phyloP scores from a whole-genome alignment of 495 filamentous ascomycete species.

The Hypoxylon intermedium region DNA sequence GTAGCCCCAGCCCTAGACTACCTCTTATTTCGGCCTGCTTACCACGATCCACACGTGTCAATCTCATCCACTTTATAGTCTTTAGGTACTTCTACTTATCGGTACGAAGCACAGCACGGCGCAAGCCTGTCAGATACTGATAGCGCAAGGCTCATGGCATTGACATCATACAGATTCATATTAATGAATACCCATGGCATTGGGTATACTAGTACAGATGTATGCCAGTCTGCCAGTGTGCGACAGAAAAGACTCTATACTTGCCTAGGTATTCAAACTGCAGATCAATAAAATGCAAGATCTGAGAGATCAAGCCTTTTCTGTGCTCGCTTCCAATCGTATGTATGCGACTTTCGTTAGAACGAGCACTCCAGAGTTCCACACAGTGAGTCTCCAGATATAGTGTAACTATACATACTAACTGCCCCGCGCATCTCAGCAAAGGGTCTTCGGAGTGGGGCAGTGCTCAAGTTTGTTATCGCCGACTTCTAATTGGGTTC shows the following conservation, averaged over 20 bases:
- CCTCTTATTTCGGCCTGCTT: slow-evolving; percentile 15
- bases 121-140: neutral
- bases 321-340: neutral
- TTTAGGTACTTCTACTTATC: neutral
- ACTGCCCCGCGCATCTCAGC: slow-evolving; percentile 20
- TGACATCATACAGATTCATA: slow-evolving; percentile 29
- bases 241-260: slow-evolving; percentile 5
- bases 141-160: slow-evolving; percentile 21
- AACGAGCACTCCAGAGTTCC: slow-evolving; percentile 1
- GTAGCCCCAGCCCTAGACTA: neutral
- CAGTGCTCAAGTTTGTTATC: slow-evolving; percentile 26
- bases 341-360: slow-evolving; percentile 2
- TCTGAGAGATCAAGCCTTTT: slow-evolving; percentile 26
- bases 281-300: slow-evolving; percentile 32
- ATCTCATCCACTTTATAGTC: too few relatives aligned
- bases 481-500: slow-evolving; percentile 21
- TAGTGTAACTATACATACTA: neutral
- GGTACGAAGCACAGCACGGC: slow-evolving; percentile 6
- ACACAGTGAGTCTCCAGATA: slow-evolving; percentile 25
- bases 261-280: slow-evolving; percentile 7
- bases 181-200: neutral
- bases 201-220: neutral
- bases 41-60: too few relatives aligned
- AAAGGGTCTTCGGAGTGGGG: slow-evolving; percentile 28
- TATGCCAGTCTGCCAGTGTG: neutral